Percentiles rank a stretch among this genome's conserved stretches.
phyloP scores from a whole-genome alignment of 108 stramenopile genomes.

The Asterionellopsis glacialis region DNA sequence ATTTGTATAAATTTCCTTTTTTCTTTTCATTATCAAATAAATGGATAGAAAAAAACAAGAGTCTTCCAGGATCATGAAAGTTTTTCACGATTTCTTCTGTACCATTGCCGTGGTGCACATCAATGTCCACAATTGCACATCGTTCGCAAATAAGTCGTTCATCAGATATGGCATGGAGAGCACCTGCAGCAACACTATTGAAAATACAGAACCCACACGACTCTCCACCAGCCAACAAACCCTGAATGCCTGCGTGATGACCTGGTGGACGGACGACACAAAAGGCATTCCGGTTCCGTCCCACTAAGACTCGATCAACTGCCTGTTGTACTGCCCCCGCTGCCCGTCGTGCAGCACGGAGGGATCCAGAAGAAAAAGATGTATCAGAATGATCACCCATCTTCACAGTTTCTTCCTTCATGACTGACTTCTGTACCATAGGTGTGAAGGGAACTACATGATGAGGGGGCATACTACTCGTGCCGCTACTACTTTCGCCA shows the following conservation, averaged over 20 bases:
- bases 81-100: constrained; percentile 94
- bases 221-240: constrained; percentile 86
- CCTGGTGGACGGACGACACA: constrained; percentile 97
- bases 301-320: constrained; percentile 86
- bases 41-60: constrained; percentile 94
- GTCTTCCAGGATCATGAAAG: constrained; percentile 78
- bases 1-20: constrained; percentile 74
- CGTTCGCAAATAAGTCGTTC: constrained; percentile 74
- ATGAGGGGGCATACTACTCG: constrained; percentile 8
- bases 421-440: constrained; percentile 69
- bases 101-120: constrained; percentile 98
- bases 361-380: constrained; percentile 82
- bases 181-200: constrained; percentile 96
- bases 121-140: constrained; percentile 96
- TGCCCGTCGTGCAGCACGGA: constrained; percentile 84
- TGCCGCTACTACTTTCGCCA: constrained; percentile 18
- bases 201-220: constrained; percentile 98
- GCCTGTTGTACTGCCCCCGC: constrained; percentile 93
- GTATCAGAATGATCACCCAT: constrained; percentile 75
- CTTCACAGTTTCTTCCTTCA: constrained; percentile 61
- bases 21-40: constrained; percentile 84
- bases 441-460: constrained; percentile 82
- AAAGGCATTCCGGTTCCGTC: constrained; percentile 90
- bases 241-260: constrained; percentile 94
- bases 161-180: constrained; percentile 92